These are phyloP conservation scores for Hypomontagnella submonticulosa DNA, from an alignment of 495 filamentous ascomycete genomes.

Conservation along the genomic window DNA sequence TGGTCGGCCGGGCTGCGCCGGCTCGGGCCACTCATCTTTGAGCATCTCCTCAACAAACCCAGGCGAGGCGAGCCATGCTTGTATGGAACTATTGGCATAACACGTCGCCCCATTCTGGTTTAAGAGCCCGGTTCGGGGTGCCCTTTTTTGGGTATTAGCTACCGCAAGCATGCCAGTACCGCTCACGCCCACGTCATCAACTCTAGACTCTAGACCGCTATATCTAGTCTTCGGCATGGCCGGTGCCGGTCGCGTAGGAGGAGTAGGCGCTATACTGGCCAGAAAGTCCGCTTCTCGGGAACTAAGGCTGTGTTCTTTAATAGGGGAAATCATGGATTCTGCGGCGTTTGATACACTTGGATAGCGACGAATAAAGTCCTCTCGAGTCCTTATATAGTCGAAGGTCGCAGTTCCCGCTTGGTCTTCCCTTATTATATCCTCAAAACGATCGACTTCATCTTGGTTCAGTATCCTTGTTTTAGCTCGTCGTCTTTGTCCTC, in stretches of 20 bases:
- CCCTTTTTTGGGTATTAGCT: too few species aligned
- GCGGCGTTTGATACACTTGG: conserved; percentile 76
- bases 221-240: conserved; percentile 87
- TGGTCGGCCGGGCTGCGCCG: conserved; percentile 69
- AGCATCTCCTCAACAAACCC: conserved; percentile 76
- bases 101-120: conserved; percentile 84
- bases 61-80: conserved; percentile 81
- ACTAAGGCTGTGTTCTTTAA: neutral
- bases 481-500: conserved; percentile 19
- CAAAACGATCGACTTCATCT: conserved; percentile 55
- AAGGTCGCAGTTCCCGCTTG: conserved; percentile 56
- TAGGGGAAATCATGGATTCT: conserved; percentile 74
- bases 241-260: conserved; percentile 79
- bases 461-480: conserved; percentile 42
- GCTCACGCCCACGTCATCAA: conserved; percentile 52
- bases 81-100: conserved; percentile 87
- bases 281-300: conserved; percentile 49
- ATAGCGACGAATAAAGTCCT: conserved; percentile 86
- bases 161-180: conserved; percentile 49
- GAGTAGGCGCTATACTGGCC: conserved; percentile 47
- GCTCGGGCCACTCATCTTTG: conserved; percentile 42
- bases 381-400: conserved; percentile 62
- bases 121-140: conserved; percentile 49
- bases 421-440: conserved; percentile 55
- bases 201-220: conserved; percentile 77